Evolutionary conservation across 2,329 filamentous ascomycete species (phyloP), one percentile per base, ranked within the genome.

Genomic region (Lasiodiplodia hormozganensis): DNA sequence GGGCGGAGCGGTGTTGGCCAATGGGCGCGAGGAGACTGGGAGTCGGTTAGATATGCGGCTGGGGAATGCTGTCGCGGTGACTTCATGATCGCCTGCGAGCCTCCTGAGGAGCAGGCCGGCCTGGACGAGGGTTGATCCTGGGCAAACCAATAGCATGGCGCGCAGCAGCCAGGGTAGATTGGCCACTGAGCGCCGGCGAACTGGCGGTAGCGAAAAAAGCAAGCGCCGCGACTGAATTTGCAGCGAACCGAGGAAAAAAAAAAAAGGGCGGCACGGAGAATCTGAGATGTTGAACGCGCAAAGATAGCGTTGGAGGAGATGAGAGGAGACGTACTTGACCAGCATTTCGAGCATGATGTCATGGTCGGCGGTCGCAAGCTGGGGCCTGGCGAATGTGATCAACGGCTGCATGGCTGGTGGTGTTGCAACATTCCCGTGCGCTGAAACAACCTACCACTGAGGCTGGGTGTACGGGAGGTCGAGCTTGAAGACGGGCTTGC

Each of bases 271-370:
- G 40, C 16, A 16, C 40, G 16, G 40, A 43, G 16, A 18, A 47
- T 47, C 21, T 21, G 18, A n/a, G n/a, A 47, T 21, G 8, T 3
- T n/a, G n/a, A 47, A 47, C 1, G n/a, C 11, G 43, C 21, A 8
- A 10, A 47, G 21, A 47, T 10, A 47, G 25, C 16, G 49, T 6
- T 31, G 21, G 28, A 43, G n/a, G n/a, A 23, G 8, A 25, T 36
- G 25, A 6, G n/a, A 23, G 3, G n/a, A 25, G 25, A 49, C 68
- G 18, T 57, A 68, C 67, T 57, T 51, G 18, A 56, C 23, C 5
- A 92, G 82, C 60, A 93, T 81, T 70, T 92, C 89, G 11, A 92
- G 75, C 47, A 92, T 89, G 4, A 84, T 83, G 64, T 89, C 85
- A 76, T 92, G 89, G 65, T 91, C 83, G 60, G 87, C 81, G 21